phyloP scores from a whole-genome alignment of 352 stramenopile genomes.

The Pythium volutum region DNA sequence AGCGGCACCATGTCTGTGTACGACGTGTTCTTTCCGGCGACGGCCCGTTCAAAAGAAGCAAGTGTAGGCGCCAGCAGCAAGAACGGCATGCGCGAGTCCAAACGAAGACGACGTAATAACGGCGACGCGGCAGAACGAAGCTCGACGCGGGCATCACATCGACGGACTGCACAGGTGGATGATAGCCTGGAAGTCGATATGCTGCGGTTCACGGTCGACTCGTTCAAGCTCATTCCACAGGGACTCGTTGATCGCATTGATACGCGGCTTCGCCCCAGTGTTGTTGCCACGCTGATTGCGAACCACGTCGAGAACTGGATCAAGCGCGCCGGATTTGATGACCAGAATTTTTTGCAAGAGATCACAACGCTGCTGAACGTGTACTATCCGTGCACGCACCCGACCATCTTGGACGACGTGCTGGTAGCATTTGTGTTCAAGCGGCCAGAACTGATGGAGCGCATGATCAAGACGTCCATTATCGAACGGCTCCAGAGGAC shows the following conservation, averaged over 20 bases:
- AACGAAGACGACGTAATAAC: conserved; percentile 21
- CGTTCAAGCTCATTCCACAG: conserved; percentile 73
- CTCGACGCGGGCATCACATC: conserved; percentile 6
- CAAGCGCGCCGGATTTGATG: conserved; percentile 54
- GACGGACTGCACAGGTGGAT: conserved; percentile 2
- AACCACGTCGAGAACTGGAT: conserved; percentile 79
- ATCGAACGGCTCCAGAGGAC: conserved; percentile 71
- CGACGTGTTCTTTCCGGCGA: conserved; percentile 55
- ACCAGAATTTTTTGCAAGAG: conserved; percentile 60
- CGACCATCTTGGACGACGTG: conserved; percentile 81
- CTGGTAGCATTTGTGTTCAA: conserved; percentile 74
- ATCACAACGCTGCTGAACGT: conserved; percentile 65
- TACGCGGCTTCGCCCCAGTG: conserved; percentile 44
- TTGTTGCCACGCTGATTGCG: conserved; percentile 45
- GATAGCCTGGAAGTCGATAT: conserved; percentile 40
- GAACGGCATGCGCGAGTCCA: conserved; percentile 15
- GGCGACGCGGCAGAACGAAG: conserved; percentile 6
- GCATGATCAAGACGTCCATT: conserved; percentile 51
- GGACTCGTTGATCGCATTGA: conserved; percentile 85
- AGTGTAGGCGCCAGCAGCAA: neutral
- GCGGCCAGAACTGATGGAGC: conserved; percentile 66
- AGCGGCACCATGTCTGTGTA: conserved; percentile 42
- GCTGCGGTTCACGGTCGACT: conserved; percentile 67
- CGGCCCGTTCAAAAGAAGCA: conserved; percentile 7
- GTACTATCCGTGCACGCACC: conserved; percentile 81